Base-by-base conservation (phyloP, 2,329 filamentous ascomycete species). In the Sporothrix schenckii region DNA sequence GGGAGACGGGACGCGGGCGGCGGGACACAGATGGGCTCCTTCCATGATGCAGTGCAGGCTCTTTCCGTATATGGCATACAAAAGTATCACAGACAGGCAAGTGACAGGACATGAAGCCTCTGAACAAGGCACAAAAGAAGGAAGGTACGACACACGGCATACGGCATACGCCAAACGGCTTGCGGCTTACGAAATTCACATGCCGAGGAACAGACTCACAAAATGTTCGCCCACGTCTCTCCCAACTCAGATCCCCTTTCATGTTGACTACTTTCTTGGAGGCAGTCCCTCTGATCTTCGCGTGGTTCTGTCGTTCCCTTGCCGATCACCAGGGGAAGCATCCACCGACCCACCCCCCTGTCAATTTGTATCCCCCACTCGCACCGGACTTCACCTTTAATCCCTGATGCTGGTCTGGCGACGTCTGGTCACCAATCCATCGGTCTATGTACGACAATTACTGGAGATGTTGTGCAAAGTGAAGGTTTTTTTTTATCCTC, bases 321-420 rank as follows among this genome's bases (percentile, higher is more conserved):
- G 65, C 65, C 65, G 65, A 67, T 67, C 65, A 67, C 65, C 65
- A 67, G 50, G 65, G 49, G 34, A 44, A 3, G 44, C 14, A 66
- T 16, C 16, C 39, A 44, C 39, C 9, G 44, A 19, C 5, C 41
- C 24, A 24, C n/a, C 14, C 47, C 61, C 58, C 58, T 24, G 47
- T 52, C 61, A 41, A 21, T 63, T 19, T 27, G 11, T 47, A 27
- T 47, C 7, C 49, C 49, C 49, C 16, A 9, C 49, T 9, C 30
- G 58, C n/a, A 24, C n/a, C 54, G 16, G 34, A 39, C 54, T 54
- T 47, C 58, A 63, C 44, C 61, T 65, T 65, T 50, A 27, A 63
- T 50, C 61, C 61, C 24, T 49, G 61, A 50, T 44, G 11, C 39
- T 27, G 11, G 13, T 61, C 34, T 14, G 2, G 11, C 52, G 19